Base-by-base conservation (phyloP, 164 flowering plant species). In the Protea cynaroides region DNA sequence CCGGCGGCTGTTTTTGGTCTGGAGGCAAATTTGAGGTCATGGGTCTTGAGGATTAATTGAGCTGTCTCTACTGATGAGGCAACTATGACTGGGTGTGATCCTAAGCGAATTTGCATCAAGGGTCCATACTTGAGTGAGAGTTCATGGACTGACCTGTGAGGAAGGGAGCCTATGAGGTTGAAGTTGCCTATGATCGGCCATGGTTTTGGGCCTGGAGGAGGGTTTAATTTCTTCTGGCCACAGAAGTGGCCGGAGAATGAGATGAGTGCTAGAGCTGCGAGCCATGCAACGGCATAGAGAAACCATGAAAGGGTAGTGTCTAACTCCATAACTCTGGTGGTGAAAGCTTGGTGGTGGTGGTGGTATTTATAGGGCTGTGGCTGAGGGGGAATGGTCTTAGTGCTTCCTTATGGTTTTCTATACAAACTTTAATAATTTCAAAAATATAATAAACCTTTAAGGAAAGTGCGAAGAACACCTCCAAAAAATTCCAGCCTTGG, bases 121-220 rank as follows among this genome's bases (percentile, higher is more conserved):
- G 54, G 59, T 6, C 78, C 80, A 23, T 77, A 66, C 19, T 63
- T 69, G 61, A 62, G 68, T 36, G 78, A 58, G 3, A 77, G 59
- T 13, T 58, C 2, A 63, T 69, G 69, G 44, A 77, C 25, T 54
- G 75, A 69, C 10, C 25, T 69, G 67, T 77, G 80, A 37, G 80
- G 77, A 43, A 74, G 70, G 8, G 72, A 34, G 15, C 77, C 78
- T 0, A 77, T 55, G 22, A 64, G 70, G 73, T 65, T 52, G 4
- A 77, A 61, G 64, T 77, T 74, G 4, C 80, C 80, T 14, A 74
- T 71, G 25, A 77, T 53, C 13, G 80, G 75, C 70, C 71, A 71
- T 25, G 74, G 70, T 52, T 60, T 70, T 0, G 80, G 78, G 7
- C 77, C 77, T 0, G 80, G 75, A 4, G 80, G 78, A 3, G 37